phyloP scores from a whole-genome alignment of 1,284 basidiomycete genomes.

The Sphagnurus paluster region DNA sequence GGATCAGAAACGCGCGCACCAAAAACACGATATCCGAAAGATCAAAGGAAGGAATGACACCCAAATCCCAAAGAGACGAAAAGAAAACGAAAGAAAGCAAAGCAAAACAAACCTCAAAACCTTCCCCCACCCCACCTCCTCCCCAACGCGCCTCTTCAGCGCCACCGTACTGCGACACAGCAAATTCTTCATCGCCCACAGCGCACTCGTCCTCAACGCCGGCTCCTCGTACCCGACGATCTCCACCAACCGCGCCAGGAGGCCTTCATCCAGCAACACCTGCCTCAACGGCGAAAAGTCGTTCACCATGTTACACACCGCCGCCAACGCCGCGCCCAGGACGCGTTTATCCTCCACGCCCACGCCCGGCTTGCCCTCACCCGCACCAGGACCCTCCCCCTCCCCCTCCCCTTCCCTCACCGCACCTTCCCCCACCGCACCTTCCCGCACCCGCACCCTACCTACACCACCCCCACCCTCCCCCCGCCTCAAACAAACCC shows the following conservation, averaged over 20 bases:
- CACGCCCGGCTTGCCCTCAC: conserved; percentile 21
- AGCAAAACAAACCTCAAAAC: conserved; percentile 54
- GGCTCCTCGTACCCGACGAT: conserved; percentile 39
- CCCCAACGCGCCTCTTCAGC: conserved; percentile 67
- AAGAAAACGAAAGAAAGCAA: conserved; percentile 22
- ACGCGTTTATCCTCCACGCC: conserved; percentile 70
- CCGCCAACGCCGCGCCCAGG: conserved; percentile 69
- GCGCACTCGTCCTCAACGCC: conserved; percentile 61
- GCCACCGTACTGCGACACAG: conserved; percentile 58
- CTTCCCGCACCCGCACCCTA: not conserved
- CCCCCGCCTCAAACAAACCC: conserved; percentile 27
- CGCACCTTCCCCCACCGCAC: conserved; percentile 3
- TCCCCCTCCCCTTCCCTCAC: conserved; percentile 10
- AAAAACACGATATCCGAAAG: too few species aligned
- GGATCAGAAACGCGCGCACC: conserved; percentile 1
- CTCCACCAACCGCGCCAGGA: conserved; percentile 59
- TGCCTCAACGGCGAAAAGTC: conserved; percentile 82
- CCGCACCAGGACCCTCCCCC: not conserved
- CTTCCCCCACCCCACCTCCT: conserved; percentile 59
- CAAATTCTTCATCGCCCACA: conserved; percentile 85
- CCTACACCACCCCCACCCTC: not conserved
- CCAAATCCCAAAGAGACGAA: not conserved
- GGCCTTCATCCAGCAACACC: conserved; percentile 63
- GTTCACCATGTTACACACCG: conserved; percentile 82
- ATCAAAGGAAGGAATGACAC: too few species aligned